Conservation (phyloP, 2,329 filamentous ascomycete genomes). For the Botrytis elliptica region DNA sequence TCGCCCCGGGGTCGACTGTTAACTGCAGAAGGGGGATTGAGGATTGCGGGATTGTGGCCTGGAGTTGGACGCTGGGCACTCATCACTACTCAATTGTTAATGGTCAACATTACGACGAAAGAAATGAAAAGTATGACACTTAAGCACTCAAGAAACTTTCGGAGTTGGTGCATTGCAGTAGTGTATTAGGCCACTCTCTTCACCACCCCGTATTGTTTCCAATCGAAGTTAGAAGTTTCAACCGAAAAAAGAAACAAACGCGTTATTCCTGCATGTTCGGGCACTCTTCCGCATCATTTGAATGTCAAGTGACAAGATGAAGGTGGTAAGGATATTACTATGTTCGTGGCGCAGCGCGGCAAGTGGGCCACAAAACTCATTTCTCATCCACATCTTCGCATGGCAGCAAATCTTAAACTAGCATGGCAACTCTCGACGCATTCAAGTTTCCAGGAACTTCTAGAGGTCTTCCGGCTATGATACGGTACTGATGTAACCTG, state of each 20-base stretch:
- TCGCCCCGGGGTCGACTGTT: background rate
- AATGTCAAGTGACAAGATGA: slow-evolving; percentile 22
- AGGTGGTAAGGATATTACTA: slow-evolving; percentile 6
- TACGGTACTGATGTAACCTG: slow-evolving; percentile 1
- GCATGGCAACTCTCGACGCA: slow-evolving; percentile 13
- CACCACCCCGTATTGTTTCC: slow-evolving; percentile 11
- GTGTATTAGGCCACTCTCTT: slow-evolving; percentile 2
- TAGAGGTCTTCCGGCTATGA: slow-evolving; percentile 7
- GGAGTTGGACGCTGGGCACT: slow-evolving; percentile 5
- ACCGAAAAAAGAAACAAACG: slow-evolving; percentile 6
- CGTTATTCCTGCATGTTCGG: slow-evolving; percentile 4
- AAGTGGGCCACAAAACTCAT: slow-evolving; percentile 12
- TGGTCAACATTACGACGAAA: slow-evolving; percentile 14
- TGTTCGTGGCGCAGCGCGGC: slow-evolving; percentile 16
- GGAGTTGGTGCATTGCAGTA: slow-evolving; percentile 13
- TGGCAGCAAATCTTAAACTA: slow-evolving; percentile 11
- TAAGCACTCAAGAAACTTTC: background rate
- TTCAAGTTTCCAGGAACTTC: slow-evolving; percentile 12
- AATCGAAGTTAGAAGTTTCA: slow-evolving; percentile 16
- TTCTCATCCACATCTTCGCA: slow-evolving; percentile 1
- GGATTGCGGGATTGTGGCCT: slow-evolving; percentile 12
- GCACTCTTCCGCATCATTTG: slow-evolving; percentile 10
- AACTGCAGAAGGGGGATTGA: slow-evolving; percentile 5
- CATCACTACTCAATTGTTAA: background rate
- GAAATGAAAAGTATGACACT: slow-evolving; percentile 8